Base-by-base conservation (phyloP, 257 asterid genomes). In the Sherardia arvensis region DNA sequence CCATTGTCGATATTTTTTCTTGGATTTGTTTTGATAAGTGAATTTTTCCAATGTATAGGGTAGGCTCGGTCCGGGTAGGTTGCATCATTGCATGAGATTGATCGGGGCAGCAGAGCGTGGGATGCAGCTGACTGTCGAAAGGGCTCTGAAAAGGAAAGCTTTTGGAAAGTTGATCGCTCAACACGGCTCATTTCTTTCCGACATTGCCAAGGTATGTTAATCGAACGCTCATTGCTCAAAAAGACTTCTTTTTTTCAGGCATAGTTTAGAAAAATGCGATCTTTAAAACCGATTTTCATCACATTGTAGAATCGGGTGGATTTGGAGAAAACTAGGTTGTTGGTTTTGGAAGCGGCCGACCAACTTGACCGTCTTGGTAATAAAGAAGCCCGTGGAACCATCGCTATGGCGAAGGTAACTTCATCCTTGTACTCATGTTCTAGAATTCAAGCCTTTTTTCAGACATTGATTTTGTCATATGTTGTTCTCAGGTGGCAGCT, bases 51-150 rank as follows among this genome's bases (percentile, higher is more conserved):
- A 66, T 59, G 38, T 61, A 66, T 83, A 91, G 98, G 98, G 98
- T 65, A 78, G 98, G 76, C 78, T 92, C 60, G 98, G 98, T 59
- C 98, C 98, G 1, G 98, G 98, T 69, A 84, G 97, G 78, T 66
- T 92, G 74, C 97, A 92, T 78, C 98, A 92, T 74, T 92, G 97
- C 90, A 89, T 92, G 98, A 92, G 98, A 76, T 68, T 84, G 68
- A 87, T 92, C 32, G 98, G 98, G 14, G 91, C 95, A 61, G 98
- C 98, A 18, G 97, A 92, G 74, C 95, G 98, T 14, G 98, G 95
- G 57, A 87, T 92, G 95, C 89, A 82, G 78, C 61, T 89, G 84
- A 83, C 91, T 85, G 70, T 87, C 68, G 91, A 81, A 74, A 85
- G 98, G 77, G 97, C 98, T 15, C 71, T 79, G 15, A 76, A 77